Percentiles rank a stretch among this genome's conserved stretches.
Evolutionary conservation across 306 rosid species (phyloP).

Genomic region (Gleditsia sinensis): DNA sequence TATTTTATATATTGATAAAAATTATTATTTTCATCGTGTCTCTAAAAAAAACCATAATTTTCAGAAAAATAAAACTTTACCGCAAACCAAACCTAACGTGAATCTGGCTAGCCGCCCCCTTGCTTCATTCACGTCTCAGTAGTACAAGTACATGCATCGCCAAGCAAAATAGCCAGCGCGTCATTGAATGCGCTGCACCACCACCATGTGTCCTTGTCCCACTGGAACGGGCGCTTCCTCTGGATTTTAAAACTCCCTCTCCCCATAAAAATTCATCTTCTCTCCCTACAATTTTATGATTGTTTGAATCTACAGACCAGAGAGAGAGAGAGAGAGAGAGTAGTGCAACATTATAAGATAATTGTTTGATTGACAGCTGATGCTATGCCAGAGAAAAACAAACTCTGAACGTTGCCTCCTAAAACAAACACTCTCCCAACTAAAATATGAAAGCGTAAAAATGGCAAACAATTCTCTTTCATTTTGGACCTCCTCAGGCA

Average conservation of each 20-base stretch:
- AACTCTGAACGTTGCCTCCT: slow-evolving; percentile 40
- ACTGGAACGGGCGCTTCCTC: slow-evolving; percentile 39
- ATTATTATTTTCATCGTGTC: no score
- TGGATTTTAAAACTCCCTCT: slow-evolving; percentile 35
- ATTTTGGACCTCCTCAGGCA: slow-evolving; percentile 66
- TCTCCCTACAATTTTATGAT: slow-evolving; percentile 32
- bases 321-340: slow-evolving; percentile 7
- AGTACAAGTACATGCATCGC: slow-evolving; percentile 20
- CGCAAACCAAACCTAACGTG: no score
- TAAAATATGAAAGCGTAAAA: slow-evolving; percentile 1
- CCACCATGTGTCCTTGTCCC: slow-evolving; percentile 30
- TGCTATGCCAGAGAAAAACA: slow-evolving; percentile 32
- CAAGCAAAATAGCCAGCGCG: slow-evolving; percentile 25
- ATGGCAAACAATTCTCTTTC: slow-evolving; percentile 49
- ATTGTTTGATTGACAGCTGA: slow-evolving; percentile 23
- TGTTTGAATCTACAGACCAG: slow-evolving; percentile 19
- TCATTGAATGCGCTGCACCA: slow-evolving; percentile 26
- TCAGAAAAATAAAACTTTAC: no score
- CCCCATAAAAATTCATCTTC: slow-evolving; percentile 13
- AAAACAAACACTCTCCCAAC: slow-evolving; percentile 19
- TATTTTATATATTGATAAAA: no score
- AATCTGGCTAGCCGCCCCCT: slow-evolving; percentile 15
- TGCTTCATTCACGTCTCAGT: slow-evolving; percentile 11
- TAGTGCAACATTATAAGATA: slow-evolving; percentile 9
- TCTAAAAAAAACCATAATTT: no score